Conservation (phyloP, 192 early-diverging fungal species). For the Fimicolochytrium jonesii region DNA sequence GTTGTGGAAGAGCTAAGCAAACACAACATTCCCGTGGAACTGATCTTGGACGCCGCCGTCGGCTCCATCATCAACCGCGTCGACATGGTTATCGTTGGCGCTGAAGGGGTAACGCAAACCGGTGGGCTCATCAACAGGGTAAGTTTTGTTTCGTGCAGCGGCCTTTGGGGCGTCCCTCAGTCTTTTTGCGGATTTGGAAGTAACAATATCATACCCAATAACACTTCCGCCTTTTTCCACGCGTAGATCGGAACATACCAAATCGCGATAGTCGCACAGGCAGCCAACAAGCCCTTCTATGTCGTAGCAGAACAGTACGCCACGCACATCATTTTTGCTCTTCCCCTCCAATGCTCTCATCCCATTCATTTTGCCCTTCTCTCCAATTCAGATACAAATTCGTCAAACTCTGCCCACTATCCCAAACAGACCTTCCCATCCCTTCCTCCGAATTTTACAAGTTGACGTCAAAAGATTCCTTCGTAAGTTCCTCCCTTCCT, state of each 20-base stretch:
- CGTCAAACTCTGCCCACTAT: constrained; percentile 89
- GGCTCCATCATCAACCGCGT: constrained; percentile 94
- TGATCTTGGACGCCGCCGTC: constrained; percentile 87
- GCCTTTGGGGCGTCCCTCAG: too few relatives aligned
- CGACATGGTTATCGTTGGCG: constrained; percentile 94
- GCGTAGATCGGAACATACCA: constrained; percentile 88
- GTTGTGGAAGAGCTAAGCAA: constrained; percentile 66
- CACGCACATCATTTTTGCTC: constrained; percentile 1
- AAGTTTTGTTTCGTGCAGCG: constrained; percentile 6
- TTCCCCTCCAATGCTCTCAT: neutral
- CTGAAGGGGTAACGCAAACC: constrained; percentile 96
- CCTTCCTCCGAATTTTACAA: constrained; percentile 16
- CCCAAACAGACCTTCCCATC: constrained; percentile 89
- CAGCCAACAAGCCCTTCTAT: constrained; percentile 92
- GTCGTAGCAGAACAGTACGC: constrained; percentile 85
- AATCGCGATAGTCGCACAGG: constrained; percentile 90
- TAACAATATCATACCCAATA: neutral
- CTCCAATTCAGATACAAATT: constrained; percentile 98
- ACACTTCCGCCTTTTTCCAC: neutral
- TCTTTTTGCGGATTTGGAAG: too few relatives aligned
- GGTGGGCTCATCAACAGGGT: constrained; percentile 94
- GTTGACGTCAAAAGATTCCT: too few relatives aligned
- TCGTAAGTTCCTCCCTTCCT: neutral
- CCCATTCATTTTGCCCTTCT: neutral
- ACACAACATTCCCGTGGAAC: constrained; percentile 75